Conservation (phyloP, 2,329 filamentous ascomycete species). For the Fusarium equiseti region DNA sequence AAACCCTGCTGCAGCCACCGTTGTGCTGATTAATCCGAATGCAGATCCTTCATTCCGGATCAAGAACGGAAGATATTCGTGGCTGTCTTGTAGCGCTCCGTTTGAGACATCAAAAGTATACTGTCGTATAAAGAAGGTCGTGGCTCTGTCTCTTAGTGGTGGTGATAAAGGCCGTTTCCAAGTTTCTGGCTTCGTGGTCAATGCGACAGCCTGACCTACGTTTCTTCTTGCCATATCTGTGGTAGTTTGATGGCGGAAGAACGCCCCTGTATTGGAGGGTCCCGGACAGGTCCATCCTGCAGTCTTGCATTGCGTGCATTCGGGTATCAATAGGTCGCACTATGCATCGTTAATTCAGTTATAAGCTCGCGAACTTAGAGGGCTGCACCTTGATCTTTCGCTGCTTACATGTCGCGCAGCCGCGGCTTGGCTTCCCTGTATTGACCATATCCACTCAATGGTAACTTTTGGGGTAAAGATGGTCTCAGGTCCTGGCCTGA, state of each 20-base stretch:
- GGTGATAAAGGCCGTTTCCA: constrained; percentile 27
- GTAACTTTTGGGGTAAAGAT: background rate
- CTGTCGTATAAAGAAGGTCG: constrained; percentile 38
- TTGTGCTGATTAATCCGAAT: constrained; percentile 32
- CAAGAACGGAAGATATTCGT: constrained; percentile 38
- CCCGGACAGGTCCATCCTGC: constrained; percentile 40
- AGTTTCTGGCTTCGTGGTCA: fast-evolving
- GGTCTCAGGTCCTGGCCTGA: background rate
- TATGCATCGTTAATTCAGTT: background rate
- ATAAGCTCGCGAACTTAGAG: fast-evolving
- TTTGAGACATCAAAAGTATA: constrained; percentile 14
- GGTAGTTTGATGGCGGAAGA: constrained; percentile 31
- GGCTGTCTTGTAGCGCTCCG: background rate
- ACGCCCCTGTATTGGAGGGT: background rate
- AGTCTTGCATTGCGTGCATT: constrained; percentile 33
- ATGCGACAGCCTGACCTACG: fast-evolving
- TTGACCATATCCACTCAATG: constrained; percentile 23
- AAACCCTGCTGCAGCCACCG: constrained; percentile 31
- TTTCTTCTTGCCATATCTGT: background rate
- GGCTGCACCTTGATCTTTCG: constrained; percentile 37
- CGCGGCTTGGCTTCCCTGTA: constrained; percentile 38
- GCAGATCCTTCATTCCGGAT: constrained; percentile 15
- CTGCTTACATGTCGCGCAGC: constrained; percentile 37
- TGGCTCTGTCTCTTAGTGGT: constrained; percentile 27
- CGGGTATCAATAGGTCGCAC: constrained; percentile 34